Conservation (phyloP, 257 asterid species). For the Avicennia marina region DNA sequence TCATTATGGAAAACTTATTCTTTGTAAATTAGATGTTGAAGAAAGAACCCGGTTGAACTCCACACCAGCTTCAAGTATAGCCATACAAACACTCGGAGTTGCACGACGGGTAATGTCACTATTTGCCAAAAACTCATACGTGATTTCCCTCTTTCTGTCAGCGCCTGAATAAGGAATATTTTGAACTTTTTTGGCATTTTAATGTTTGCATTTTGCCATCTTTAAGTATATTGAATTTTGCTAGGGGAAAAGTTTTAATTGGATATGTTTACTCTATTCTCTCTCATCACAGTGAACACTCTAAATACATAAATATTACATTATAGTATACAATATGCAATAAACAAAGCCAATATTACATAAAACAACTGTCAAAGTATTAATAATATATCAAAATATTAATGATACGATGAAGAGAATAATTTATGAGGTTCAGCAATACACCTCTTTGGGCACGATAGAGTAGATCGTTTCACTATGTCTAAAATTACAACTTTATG, state of each 20-base stretch:
- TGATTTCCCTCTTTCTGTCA: constrained; percentile 6
- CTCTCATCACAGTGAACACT: too few species aligned
- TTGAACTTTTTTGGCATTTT: background rate
- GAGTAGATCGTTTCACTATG: too few species aligned
- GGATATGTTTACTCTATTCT: too few species aligned
- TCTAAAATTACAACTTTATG: too few species aligned
- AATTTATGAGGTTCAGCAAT: too few species aligned
- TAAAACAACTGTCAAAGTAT: too few species aligned
- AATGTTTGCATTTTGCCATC: background rate
- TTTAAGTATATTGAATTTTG: background rate
- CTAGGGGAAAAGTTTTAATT: background rate
- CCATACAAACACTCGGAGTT: constrained; percentile 60
- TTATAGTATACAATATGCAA: too few species aligned
- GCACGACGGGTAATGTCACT: constrained; percentile 49
- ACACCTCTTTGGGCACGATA: too few species aligned
- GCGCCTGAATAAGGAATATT: background rate
- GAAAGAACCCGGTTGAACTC: constrained; percentile 45
- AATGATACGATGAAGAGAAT: too few species aligned
- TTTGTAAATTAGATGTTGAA: constrained; percentile 44
- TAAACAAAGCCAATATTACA: too few species aligned
- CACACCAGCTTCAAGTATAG: constrained; percentile 54
- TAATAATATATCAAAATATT: too few species aligned
- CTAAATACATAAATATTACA: too few species aligned
- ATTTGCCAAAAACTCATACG: constrained; percentile 6
- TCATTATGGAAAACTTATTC: constrained; percentile 10